Conservation (phyloP, 2,329 filamentous ascomycete genomes). For the Graphiopsis chlorocephala region DNA sequence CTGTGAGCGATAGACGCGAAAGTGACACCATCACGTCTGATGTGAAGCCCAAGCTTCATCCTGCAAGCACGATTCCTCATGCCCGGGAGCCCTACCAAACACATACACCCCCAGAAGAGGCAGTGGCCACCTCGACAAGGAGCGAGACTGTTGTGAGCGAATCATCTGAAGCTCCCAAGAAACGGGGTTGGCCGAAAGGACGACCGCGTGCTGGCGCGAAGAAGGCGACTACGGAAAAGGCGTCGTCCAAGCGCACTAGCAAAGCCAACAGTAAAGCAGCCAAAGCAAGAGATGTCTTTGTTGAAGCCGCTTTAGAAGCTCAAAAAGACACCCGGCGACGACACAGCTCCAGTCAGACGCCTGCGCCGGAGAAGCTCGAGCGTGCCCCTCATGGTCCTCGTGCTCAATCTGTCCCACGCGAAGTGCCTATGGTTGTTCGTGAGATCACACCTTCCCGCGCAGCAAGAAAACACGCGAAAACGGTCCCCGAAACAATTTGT, state of each 20-base stretch:
- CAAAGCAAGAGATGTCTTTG: conserved; percentile 9
- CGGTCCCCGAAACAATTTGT: conserved; percentile 47
- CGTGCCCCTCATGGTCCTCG: conserved; percentile 9
- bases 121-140: conserved; percentile 20
- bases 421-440: conserved; percentile 29
- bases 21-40: neutral
- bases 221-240: conserved; percentile 30
- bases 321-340: conserved; percentile 20
- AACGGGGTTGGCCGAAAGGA: conserved; percentile 45
- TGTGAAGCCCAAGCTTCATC: neutral
- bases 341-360: conserved; percentile 27
- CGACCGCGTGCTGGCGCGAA: conserved; percentile 43
- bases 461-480: conserved; percentile 24
- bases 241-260: conserved; percentile 26
- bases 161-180: conserved; percentile 22
- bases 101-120: conserved; percentile 41
- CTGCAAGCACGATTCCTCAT: neutral
- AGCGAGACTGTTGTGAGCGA: conserved; percentile 26
- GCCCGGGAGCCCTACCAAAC: conserved; percentile 30
- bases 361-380: neutral
- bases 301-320: conserved; percentile 5
- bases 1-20: neutral
- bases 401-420: conserved; percentile 29
- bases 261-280: conserved; percentile 29
- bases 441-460: conserved; percentile 27